phyloP scores from a whole-genome alignment of 139 green algal genomes.

The Zygnema circumcarinatum region DNA sequence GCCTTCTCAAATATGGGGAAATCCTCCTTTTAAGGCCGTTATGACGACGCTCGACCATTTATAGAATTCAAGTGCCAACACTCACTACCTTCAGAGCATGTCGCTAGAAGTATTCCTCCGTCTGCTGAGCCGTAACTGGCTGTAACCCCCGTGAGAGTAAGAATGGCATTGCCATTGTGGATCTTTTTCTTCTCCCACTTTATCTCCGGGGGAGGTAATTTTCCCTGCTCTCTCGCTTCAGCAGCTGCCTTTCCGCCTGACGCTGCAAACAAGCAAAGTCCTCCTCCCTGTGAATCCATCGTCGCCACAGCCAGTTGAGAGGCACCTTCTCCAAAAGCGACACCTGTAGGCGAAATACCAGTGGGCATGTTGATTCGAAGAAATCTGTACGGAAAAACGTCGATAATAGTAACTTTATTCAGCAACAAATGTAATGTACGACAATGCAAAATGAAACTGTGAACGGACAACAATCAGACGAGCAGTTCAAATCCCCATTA shows the following conservation, averaged over 20 bases:
- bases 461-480: not conserved
- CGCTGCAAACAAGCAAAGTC: slow-evolving; percentile 28
- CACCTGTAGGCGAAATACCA: slow-evolving; percentile 23
- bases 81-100: slow-evolving; percentile 59
- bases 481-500: not conserved
- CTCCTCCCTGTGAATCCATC: slow-evolving; percentile 3
- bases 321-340: slow-evolving; percentile 27
- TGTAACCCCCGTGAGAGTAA: slow-evolving; percentile 20
- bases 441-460: not conserved
- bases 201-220: slow-evolving; percentile 45
- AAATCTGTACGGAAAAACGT: slow-evolving; percentile 41
- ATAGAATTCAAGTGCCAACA: no score
- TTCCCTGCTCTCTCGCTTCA: slow-evolving; percentile 41
- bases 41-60: no score
- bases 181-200: slow-evolving; percentile 40
- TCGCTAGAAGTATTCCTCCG: slow-evolving; percentile 31
- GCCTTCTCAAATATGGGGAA: no score
- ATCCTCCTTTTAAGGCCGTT: no score
- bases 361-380: slow-evolving; percentile 41
- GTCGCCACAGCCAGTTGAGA: not conserved
- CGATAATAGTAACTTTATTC: not conserved
- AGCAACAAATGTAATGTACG: not conserved
- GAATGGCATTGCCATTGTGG: slow-evolving; percentile 43
- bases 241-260: slow-evolving; percentile 38
- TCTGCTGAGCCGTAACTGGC: slow-evolving; percentile 16